Evolutionary conservation across 805 yeast species (phyloP).

Genomic region (Candida manassasensis): DNA sequence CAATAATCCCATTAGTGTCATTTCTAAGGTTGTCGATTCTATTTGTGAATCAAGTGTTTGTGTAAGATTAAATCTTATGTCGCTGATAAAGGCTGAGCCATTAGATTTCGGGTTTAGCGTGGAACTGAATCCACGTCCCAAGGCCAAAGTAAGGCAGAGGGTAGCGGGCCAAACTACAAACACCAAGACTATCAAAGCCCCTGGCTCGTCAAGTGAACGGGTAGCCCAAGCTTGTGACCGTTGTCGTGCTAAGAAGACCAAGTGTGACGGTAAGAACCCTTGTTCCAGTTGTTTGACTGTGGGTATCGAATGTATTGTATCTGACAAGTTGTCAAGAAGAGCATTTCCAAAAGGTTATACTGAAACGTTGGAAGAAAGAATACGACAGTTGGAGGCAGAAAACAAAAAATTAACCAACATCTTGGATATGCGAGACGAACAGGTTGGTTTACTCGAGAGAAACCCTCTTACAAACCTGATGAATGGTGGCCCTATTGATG

Average conservation of each 20-base stretch:
- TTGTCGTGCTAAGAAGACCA: constrained; percentile 74
- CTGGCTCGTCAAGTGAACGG: constrained; percentile 61
- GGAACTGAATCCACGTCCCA: constrained; percentile 5
- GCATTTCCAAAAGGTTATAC: constrained; percentile 93
- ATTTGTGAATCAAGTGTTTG: too few species aligned
- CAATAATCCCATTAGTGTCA: too few species aligned
- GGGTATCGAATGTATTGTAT: constrained; percentile 84
- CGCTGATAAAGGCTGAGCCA: constrained; percentile 1
- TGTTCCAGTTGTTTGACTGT: constrained; percentile 82
- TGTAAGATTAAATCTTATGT: too few species aligned
- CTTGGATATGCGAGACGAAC: constrained; percentile 61
- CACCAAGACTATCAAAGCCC: constrained; percentile 53
- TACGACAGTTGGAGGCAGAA: constrained; percentile 81
- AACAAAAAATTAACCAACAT: constrained; percentile 64
- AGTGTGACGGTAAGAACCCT: constrained; percentile 72
- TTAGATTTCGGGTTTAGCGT: neutral
- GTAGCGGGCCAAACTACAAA: constrained; percentile 12
- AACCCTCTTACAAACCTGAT: neutral
- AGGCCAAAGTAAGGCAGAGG: constrained; percentile 4
- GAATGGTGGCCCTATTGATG: constrained; percentile 17
- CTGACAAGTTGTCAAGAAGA: constrained; percentile 77
- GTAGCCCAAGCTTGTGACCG: constrained; percentile 92
- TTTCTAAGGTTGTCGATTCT: too few species aligned
- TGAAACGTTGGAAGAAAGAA: constrained; percentile 80
- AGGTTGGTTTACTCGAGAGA: constrained; percentile 36